Evolutionary conservation across 2,329 filamentous ascomycete genomes (phyloP).

Genomic region (Trichoderma sp.): DNA sequence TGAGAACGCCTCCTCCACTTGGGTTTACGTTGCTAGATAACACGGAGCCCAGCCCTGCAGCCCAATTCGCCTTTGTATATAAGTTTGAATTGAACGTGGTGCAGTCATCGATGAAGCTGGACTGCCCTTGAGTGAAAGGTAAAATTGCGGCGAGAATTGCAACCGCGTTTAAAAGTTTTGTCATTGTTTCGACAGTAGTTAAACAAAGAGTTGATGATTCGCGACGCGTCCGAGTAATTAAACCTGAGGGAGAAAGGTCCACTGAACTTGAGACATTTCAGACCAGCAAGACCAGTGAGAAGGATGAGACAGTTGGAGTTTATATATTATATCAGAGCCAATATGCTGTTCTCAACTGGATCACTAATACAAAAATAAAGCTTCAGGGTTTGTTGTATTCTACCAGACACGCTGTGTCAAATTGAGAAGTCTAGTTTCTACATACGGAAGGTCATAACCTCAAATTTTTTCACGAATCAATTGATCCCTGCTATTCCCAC

Average conservation of each 20-base stretch:
- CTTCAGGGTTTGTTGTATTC: background rate
- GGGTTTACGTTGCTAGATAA: slow-evolving; percentile 1
- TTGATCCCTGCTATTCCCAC: background rate
- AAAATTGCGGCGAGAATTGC: background rate
- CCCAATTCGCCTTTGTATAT: background rate
- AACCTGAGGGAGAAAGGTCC: background rate
- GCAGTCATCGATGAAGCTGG: background rate
- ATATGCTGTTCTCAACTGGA: background rate
- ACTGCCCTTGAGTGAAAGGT: background rate
- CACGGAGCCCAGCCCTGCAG: background rate
- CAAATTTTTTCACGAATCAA: background rate
- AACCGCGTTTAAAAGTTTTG: background rate
- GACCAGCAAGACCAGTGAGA: background rate
- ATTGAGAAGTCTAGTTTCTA: background rate
- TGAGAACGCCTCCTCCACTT: slow-evolving; percentile 14
- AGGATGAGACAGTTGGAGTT: background rate
- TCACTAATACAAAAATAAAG: background rate
- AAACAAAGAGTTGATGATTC: background rate
- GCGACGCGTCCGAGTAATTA: background rate
- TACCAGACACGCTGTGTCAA: background rate
- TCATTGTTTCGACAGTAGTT: background rate
- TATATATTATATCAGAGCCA: background rate
- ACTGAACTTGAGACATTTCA: background rate
- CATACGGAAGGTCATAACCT: background rate
- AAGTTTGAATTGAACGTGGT: slow-evolving; percentile 1